These are phyloP conservation scores for Trichoderma virens DNA, from an alignment of 495 filamentous ascomycete species.

Conservation along the genomic window DNA sequence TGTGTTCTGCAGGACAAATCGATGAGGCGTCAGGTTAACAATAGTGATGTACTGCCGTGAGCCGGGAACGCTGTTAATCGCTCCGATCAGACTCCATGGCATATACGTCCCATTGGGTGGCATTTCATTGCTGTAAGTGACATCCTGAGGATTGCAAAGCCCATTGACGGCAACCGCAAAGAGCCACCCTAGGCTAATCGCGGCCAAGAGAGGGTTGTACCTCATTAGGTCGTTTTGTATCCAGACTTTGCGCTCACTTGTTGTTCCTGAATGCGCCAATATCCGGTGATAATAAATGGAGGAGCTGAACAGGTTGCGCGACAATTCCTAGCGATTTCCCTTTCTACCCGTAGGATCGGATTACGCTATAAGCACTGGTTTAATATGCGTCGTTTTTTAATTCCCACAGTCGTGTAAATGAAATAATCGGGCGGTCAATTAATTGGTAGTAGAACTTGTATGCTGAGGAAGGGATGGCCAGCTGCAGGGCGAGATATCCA, in stretches of 20 bases:
- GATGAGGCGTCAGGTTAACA: constrained; percentile 27
- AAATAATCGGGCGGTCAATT: too few relatives aligned
- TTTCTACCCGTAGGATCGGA: too few relatives aligned
- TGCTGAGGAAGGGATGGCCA: too few relatives aligned
- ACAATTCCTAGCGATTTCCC: too few relatives aligned
- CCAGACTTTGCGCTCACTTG: not conserved
- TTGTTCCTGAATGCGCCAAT: not conserved
- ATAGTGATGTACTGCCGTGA: constrained; percentile 21
- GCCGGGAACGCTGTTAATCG: constrained; percentile 10
- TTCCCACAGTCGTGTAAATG: too few relatives aligned
- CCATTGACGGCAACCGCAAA: not conserved
- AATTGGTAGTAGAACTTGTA: too few relatives aligned
- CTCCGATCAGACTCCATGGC: constrained; percentile 14
- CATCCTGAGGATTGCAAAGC: constrained; percentile 13
- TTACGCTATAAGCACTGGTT: too few relatives aligned
- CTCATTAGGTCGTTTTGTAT: not conserved
- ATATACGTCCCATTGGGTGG: constrained; percentile 15
- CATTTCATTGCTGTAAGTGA: constrained; percentile 18
- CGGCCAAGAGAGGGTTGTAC: not conserved
- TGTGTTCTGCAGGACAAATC: constrained; percentile 19
- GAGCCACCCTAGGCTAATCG: not conserved
- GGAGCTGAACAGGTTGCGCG: too few relatives aligned
- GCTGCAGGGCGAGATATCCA: too few relatives aligned
- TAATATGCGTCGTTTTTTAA: too few relatives aligned
- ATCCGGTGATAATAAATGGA: too few relatives aligned